Evolutionary conservation across 495 filamentous ascomycete genomes (phyloP).

Genomic region (Tuber microsphaerosporum): DNA sequence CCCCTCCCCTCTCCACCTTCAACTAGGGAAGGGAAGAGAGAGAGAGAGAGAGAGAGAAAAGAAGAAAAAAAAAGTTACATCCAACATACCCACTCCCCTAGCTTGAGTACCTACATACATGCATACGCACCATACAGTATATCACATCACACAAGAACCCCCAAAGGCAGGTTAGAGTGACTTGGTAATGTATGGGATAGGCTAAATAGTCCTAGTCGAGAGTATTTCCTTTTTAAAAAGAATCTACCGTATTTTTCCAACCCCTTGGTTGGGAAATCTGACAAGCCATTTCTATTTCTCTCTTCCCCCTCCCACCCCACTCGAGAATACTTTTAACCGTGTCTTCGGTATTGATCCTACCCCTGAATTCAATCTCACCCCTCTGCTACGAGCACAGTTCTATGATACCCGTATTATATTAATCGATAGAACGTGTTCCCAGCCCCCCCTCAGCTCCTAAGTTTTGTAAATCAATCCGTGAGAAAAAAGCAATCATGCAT

Average conservation of each 20-base stretch:
- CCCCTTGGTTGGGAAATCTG: slow-evolving; percentile 4
- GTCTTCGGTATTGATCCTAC: neutral
- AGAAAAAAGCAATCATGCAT: slow-evolving; percentile 1
- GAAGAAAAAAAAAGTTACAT: neutral
- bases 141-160: slow-evolving; percentile 1
- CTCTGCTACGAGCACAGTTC: neutral
- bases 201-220: neutral
- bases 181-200: neutral
- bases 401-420: neutral
- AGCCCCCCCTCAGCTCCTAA: neutral
- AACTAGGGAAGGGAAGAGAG: neutral
- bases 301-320: neutral
- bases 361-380: neutral
- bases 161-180: neutral
- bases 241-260: neutral
- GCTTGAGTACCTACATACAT: neutral
- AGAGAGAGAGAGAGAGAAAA: neutral
- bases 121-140: neutral
- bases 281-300: slow-evolving; percentile 3
- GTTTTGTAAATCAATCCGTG: neutral
- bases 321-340: slow-evolving; percentile 1
- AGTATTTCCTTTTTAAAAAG: neutral
- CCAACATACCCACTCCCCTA: neutral
- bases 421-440: neutral
- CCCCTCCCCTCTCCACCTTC: neutral